Evolutionary conservation across 768 basidiomycete species (phyloP), one percentile per base, ranked within the genome.

Genomic region (Lactarius psammicola): DNA sequence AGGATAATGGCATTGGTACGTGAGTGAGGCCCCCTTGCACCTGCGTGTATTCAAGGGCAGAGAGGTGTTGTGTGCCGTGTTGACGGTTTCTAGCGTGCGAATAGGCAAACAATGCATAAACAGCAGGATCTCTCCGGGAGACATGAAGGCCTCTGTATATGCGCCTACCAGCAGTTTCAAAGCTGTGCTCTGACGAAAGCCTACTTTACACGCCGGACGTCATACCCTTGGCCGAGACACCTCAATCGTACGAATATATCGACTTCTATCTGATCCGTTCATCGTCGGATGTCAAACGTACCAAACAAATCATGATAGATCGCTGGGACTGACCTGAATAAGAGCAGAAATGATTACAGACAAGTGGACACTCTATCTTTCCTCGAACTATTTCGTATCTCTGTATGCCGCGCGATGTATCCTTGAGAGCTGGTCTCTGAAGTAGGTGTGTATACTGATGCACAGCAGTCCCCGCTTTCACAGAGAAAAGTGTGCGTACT

Each of bases 211-310:
- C 11, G 10, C 2, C 34, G 34, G 34, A 36, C 34, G 13, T 23
- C 31, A 34, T 17, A 51, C 17, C 17, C 57, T 56, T 46, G 34
- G 23, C 17, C n/a, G 30, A 54, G 54, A 55, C 49, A 17, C 31
- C 26, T 23, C 42, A 31, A 2, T 33, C 33, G 20, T 28, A 23
- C 65, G 56, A 63, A 64, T 67, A 67, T 67, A 67, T 28, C 17
- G 40, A 42, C 42, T 18, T 42, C 20, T 6, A 20, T 42, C 42
- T 42, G 18, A 20, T 20, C 40, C 40, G 18, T 42, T 20, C 17
- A 6, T 20, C 13, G 26, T 3, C 34, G n/a, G 44, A 65, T 65
- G 60, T 65, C 46, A 26, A 13, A 18, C 15, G 13, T 23, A 31
- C 26, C 33, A 40, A 51, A 9, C 51, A 31, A 30, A 34, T 18